Evolutionary conservation across 1,284 basidiomycete species (phyloP), one percentile per base, ranked within the genome.

Genomic region (Dichomitus squalens): DNA sequence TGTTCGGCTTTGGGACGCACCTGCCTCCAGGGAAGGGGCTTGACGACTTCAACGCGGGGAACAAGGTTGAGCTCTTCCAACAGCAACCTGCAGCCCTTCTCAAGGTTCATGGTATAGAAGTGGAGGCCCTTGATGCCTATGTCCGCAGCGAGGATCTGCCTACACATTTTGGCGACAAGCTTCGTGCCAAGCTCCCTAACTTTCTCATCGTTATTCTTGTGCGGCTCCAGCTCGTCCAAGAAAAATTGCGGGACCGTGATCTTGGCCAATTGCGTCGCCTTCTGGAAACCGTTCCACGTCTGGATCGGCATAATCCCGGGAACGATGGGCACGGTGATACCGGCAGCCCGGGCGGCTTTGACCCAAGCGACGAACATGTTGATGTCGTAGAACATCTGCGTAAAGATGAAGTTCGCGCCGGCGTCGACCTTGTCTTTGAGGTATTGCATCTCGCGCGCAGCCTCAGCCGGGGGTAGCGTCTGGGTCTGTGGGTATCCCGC

Each of bases 41-140:
- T 93, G 70, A 95, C 83, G 23, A 89, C 90, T 73, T 96, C 93
- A 20, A 94, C 81, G 47, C 91, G 83, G 8, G 93, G 90, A 52
- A 94, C 91, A 52, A 96, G 80, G 66, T 88, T 88, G 50, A 98
- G 78, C 71, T 95, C 91, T 72, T 96, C 88, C 34, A 99, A 80
- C 29, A 99, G 80, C 86, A 96, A 90, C 67, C 92, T 91, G 11
- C 95, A 95, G 20, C 91, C 96, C 75, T 92, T 97, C 75, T 98
- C 97, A 50, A 99, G 78, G 73, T 99, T 99, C 86, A 99, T 92
- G 56, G 96, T 99, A 76, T 98, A 99, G 70, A 99, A 93, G 73
- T 99, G 96, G 61, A 98, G 76, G 5, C 93, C 93, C 43, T 84
- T 85, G 67, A 96, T 91, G 9, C 88, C 96, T 35, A 95, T 82